A percentile compares a stretch with the other conserved stretches of the same genome.
Conservation (phyloP, 495 filamentous ascomycete genomes). For the Viridothelium virens region DNA sequence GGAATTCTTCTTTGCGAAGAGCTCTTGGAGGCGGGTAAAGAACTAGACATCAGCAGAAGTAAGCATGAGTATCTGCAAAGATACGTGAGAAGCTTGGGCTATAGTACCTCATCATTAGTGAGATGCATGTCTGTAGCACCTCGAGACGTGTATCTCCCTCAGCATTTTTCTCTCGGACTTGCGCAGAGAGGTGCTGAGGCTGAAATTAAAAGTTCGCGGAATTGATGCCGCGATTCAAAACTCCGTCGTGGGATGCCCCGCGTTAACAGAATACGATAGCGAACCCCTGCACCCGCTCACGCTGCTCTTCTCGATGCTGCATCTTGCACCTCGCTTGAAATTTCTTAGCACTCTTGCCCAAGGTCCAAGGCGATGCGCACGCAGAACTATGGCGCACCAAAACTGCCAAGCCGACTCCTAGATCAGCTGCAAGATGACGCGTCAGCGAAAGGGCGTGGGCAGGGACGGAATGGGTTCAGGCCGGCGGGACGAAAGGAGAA, state of each 20-base stretch:
- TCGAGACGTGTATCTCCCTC: background rate
- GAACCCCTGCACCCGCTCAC: background rate
- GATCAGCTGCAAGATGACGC: constrained; percentile 47
- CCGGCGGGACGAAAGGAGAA: constrained; percentile 52
- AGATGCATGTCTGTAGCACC: constrained; percentile 51
- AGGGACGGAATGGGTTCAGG: constrained; percentile 35
- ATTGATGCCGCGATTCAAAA: background rate
- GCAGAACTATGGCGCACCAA: constrained; percentile 49
- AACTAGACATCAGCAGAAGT: constrained; percentile 50
- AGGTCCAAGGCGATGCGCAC: constrained; percentile 27
- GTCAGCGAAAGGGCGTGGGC: background rate
- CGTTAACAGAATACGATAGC: background rate
- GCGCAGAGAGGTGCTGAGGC: background rate
- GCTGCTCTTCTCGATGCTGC: background rate
- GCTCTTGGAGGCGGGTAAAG: constrained; percentile 66
- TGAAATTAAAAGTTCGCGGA: background rate
- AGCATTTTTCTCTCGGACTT: background rate
- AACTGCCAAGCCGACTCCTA: constrained; percentile 53
- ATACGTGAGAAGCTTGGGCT: too few relatives aligned
- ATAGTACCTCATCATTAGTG: constrained; percentile 64
- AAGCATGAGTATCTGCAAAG: too few relatives aligned
- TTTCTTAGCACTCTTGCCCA: constrained; percentile 25
- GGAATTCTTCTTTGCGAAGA: constrained; percentile 62
- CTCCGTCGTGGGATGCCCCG: background rate
- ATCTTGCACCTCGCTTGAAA: constrained; percentile 3